Conservation (phyloP, 140 eudicot genomes). For the Stevia rebaudiana region DNA sequence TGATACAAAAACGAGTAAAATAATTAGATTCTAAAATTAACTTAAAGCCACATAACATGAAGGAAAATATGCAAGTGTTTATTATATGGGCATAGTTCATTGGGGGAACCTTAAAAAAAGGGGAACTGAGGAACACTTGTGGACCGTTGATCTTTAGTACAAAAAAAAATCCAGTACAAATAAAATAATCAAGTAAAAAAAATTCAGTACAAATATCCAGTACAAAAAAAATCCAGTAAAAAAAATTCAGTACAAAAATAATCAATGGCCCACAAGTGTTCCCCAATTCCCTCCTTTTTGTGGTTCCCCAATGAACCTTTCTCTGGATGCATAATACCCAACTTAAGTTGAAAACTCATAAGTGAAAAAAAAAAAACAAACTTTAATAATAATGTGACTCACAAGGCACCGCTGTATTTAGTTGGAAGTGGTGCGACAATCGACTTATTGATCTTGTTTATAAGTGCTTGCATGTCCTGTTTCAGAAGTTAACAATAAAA, state of each 20-base stretch:
- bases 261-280: too few relatives aligned
- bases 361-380: neutral
- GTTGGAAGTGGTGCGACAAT: slow-evolving; percentile 91
- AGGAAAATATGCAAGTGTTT: neutral
- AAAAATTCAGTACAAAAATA: too few relatives aligned
- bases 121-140: too few relatives aligned
- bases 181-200: too few relatives aligned
- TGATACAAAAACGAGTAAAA: slow-evolving; percentile 32
- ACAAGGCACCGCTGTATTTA: slow-evolving; percentile 81
- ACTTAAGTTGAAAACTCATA: neutral
- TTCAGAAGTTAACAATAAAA: slow-evolving; percentile 7
- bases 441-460: slow-evolving; percentile 87
- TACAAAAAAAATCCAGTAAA: too few relatives aligned
- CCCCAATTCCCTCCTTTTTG: too few relatives aligned
- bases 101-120: too few relatives aligned
- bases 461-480: slow-evolving; percentile 98
- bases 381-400: slow-evolving; percentile 36
- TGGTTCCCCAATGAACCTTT: too few relatives aligned
- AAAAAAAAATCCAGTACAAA: too few relatives aligned
- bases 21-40: slow-evolving; percentile 8
- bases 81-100: neutral
- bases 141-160: too few relatives aligned
- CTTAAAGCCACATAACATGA: neutral
- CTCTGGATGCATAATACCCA: too few relatives aligned
- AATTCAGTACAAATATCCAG: too few relatives aligned